phyloP scores from a whole-genome alignment of 164 flowering plant genomes.

The Sextonia rubra region DNA sequence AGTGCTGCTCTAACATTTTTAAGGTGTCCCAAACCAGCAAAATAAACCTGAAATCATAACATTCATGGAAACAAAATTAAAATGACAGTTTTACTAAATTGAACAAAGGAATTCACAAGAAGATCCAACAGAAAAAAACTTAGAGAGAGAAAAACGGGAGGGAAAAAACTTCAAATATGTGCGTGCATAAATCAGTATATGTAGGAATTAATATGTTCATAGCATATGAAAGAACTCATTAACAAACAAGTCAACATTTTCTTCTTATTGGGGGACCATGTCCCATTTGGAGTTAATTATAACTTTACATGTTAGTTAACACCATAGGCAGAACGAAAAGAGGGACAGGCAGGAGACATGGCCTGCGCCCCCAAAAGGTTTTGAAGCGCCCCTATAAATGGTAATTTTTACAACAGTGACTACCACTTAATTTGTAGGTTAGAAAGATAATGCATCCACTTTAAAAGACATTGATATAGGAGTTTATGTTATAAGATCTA shows the following conservation, averaged over 20 bases:
- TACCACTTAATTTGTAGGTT: too few species aligned
- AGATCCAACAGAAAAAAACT: neutral
- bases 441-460: too few species aligned
- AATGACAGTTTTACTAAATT: neutral
- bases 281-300: too few species aligned
- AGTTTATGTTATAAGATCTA: too few species aligned
- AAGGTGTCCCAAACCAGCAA: constrained; percentile 90
- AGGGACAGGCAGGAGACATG: too few species aligned
- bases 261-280: too few species aligned
- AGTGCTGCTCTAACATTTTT: constrained; percentile 95
- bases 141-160: neutral
- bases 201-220: neutral
- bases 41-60: constrained; percentile 68
- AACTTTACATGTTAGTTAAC: too few species aligned
- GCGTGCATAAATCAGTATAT: neutral
- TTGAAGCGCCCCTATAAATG: too few species aligned
- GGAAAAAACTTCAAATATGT: neutral
- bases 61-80: neutral
- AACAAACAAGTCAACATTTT: neutral
- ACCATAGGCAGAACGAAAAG: too few species aligned
- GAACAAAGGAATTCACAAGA: neutral
- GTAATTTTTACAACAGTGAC: too few species aligned
- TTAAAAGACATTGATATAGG: too few species aligned
- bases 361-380: too few species aligned
- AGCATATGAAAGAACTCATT: neutral